A percentile compares a stretch with the other conserved stretches of the same genome.
Evolutionary conservation across 1,284 basidiomycete species (phyloP).

Genomic region (Ceratobasidium sp.): DNA sequence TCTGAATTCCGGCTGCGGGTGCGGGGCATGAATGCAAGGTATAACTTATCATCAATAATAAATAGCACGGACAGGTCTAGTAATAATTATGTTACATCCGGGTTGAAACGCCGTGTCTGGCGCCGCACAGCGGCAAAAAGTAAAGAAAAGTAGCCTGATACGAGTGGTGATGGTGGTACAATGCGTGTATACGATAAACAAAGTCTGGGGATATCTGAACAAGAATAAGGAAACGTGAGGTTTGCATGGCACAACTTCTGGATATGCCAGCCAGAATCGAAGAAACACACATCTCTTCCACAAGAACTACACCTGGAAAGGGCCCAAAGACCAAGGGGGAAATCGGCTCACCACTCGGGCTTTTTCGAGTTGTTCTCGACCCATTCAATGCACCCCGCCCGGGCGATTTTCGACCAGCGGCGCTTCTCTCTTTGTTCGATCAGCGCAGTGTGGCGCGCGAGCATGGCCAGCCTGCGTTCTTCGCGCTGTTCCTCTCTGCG

Average conservation of each 20-base stretch:
- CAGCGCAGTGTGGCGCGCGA: conserved; percentile 29
- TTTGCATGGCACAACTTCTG: not conserved
- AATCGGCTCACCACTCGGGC: not conserved
- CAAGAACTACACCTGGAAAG: not conserved
- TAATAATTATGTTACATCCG: not conserved
- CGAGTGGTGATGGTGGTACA: conserved; percentile 14
- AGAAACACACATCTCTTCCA: not conserved
- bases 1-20: too few relatives aligned
- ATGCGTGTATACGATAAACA: not conserved
- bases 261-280: conserved; percentile 5
- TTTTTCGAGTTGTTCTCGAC: not conserved
- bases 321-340: not conserved
- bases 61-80: not conserved
- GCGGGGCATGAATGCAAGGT: too few relatives aligned
- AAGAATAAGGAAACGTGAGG: not conserved
- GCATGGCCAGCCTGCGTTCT: conserved; percentile 19
- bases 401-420: conserved; percentile 14
- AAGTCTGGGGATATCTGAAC: not conserved
- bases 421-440: conserved; percentile 19
- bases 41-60: not conserved
- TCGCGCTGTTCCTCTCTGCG: conserved; percentile 33
- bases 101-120: not conserved
- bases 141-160: not conserved
- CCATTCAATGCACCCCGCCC: not conserved
- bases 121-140: conserved; percentile 2